Conservation (phyloP, 768 basidiomycete species). For the Pleurotus cornucopiae region DNA sequence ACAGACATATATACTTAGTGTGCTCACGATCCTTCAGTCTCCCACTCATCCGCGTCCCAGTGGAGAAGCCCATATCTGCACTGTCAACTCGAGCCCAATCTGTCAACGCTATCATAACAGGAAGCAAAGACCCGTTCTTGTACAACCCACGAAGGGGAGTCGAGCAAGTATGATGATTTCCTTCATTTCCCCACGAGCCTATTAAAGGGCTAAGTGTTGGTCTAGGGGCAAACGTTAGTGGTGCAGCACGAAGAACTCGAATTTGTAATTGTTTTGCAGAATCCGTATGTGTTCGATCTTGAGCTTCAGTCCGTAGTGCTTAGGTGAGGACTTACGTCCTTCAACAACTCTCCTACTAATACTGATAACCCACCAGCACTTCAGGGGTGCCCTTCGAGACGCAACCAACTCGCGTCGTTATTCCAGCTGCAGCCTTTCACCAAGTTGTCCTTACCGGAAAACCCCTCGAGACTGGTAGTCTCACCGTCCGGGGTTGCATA, state of each 20-base stretch:
- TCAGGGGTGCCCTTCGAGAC: slow-evolving; percentile 75
- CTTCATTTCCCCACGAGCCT: background rate
- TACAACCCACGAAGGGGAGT: slow-evolving; percentile 81
- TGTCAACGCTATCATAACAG: slow-evolving; percentile 47
- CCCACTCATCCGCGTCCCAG: slow-evolving; percentile 63
- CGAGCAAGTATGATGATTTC: slow-evolving; percentile 45
- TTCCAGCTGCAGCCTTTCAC: slow-evolving; percentile 76
- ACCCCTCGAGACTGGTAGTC: slow-evolving; percentile 58
- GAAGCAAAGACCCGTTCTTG: slow-evolving; percentile 76
- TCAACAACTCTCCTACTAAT: slow-evolving; percentile 4
- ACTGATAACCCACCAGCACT: slow-evolving; percentile 47
- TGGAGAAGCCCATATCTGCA: slow-evolving; percentile 65
- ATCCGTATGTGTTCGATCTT: slow-evolving; percentile 90
- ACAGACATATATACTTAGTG: background rate
- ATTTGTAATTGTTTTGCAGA: slow-evolving; percentile 78
- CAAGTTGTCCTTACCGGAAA: slow-evolving; percentile 67
- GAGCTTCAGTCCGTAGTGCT: slow-evolving; percentile 79
- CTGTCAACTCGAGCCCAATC: slow-evolving; percentile 37
- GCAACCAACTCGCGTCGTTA: slow-evolving; percentile 52
- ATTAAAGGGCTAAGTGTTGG: slow-evolving; percentile 1
- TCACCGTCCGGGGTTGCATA: slow-evolving; percentile 74
- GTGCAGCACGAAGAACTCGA: slow-evolving; percentile 85
- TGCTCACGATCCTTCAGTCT: slow-evolving; percentile 38
- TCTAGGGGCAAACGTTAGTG: slow-evolving; percentile 56
- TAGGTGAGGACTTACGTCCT: slow-evolving; percentile 47